phyloP scores from a whole-genome alignment of 2,329 filamentous ascomycete species.

The Colletotrichum lentis region DNA sequence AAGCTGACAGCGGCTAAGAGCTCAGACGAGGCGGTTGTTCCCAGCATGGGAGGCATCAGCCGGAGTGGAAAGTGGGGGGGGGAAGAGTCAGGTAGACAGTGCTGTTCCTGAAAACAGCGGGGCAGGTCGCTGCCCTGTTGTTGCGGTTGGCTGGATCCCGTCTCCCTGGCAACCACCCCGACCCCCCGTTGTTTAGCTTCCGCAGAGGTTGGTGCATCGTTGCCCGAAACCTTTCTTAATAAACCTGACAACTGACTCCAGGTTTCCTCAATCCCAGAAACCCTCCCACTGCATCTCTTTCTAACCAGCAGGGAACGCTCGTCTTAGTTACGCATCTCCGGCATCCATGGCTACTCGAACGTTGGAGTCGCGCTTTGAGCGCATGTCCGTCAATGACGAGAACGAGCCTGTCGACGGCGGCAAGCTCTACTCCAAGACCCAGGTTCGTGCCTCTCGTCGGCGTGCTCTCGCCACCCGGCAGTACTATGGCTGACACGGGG shows the following conservation, averaged over 20 bases:
- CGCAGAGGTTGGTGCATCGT: conserved; percentile 28
- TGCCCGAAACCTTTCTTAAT: conserved; percentile 31
- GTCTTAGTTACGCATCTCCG: conserved; percentile 24
- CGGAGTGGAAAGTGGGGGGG: conserved; percentile 29
- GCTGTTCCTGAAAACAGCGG: conserved; percentile 26
- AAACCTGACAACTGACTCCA: conserved; percentile 17
- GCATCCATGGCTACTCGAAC: conserved; percentile 74
- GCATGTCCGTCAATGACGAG: conserved; percentile 88
- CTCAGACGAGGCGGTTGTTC: conserved; percentile 15
- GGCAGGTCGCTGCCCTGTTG: conserved; percentile 34
- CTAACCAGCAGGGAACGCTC: conserved; percentile 37
- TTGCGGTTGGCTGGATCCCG: conserved; percentile 11
- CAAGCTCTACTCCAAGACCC: conserved; percentile 73
- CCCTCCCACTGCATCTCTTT: conserved; percentile 24
- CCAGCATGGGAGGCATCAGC: neutral
- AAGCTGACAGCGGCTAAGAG: conserved; percentile 31
- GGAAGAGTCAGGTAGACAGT: neutral
- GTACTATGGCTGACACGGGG: conserved; percentile 50
- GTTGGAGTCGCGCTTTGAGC: conserved; percentile 88
- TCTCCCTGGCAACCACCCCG: conserved; percentile 31
- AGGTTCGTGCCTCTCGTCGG: conserved; percentile 62
- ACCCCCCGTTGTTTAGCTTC: conserved; percentile 34
- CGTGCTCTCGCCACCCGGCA: neutral
- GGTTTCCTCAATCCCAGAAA: conserved; percentile 15
- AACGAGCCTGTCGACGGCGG: conserved; percentile 70